Percentiles rank a stretch among this genome's conserved stretches.
phyloP scores from a whole-genome alignment of 306 rosid species.

The Carpinus fangiana region DNA sequence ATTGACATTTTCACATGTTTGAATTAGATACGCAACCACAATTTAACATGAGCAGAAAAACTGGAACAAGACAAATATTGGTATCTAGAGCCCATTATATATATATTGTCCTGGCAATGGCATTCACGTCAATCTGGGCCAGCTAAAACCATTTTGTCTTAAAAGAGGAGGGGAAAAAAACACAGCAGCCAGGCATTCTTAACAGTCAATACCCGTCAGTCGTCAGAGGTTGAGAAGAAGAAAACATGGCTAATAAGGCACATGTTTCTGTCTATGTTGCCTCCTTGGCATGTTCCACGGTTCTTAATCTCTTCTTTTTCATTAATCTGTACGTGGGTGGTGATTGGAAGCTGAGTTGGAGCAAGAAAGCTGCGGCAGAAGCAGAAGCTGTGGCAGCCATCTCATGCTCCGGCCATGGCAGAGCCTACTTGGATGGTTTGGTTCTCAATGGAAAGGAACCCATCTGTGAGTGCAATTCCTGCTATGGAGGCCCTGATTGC shows the following conservation, averaged over 20 bases:
- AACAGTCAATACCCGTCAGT: background rate
- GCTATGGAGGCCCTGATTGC: constrained; percentile 47
- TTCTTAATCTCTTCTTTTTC: constrained; percentile 20
- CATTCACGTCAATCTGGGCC: too few species aligned
- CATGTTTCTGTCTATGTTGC: background rate
- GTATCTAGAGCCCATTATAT: too few species aligned
- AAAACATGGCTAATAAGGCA: constrained; percentile 19
- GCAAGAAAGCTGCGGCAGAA: constrained; percentile 40
- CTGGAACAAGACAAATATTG: too few species aligned
- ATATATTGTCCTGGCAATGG: too few species aligned
- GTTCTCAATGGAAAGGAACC: constrained; percentile 37
- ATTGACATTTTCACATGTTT: too few species aligned
- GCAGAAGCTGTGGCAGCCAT: constrained; percentile 50
- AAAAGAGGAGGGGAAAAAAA: too few species aligned
- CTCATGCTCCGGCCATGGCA: constrained; percentile 58
- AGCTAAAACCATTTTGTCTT: too few species aligned
- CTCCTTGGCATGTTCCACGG: constrained; percentile 17
- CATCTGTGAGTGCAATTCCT: constrained; percentile 53
- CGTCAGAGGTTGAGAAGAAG: background rate
- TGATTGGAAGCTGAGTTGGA: constrained; percentile 30
- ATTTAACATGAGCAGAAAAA: too few species aligned
- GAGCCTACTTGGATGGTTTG: constrained; percentile 53
- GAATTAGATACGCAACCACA: too few species aligned
- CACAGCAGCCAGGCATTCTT: too few species aligned
- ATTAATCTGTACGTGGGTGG: background rate